Evolutionary conservation across 768 basidiomycete species (phyloP).

Genomic region (Mycena belliarum): DNA sequence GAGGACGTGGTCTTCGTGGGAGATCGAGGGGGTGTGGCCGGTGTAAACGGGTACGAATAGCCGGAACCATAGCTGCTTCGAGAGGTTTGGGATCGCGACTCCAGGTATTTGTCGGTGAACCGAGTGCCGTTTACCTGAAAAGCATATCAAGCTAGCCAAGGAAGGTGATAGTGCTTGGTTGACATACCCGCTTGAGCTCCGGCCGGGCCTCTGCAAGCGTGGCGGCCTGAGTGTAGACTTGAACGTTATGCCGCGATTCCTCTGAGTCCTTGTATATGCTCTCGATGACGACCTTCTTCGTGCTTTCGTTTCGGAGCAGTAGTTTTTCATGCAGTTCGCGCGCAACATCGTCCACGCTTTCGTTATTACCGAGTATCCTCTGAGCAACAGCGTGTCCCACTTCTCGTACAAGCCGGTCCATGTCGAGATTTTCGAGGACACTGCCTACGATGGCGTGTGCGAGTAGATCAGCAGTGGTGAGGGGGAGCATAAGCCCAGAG

Average conservation of each 20-base stretch:
- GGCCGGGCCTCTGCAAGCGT: constrained; percentile 74
- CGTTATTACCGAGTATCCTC: constrained; percentile 88
- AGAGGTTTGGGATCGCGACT: constrained; percentile 60
- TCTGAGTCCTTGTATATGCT: constrained; percentile 93
- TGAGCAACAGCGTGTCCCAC: constrained; percentile 93
- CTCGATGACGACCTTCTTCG: constrained; percentile 94
- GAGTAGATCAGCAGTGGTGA: constrained; percentile 92
- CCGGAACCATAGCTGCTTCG: constrained; percentile 56
- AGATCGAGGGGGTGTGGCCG: constrained; percentile 43
- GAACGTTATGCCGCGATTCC: constrained; percentile 88
- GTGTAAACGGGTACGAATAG: constrained; percentile 42
- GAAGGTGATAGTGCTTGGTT: background rate
- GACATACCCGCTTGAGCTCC: constrained; percentile 72
- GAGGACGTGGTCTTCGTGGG: constrained; percentile 35
- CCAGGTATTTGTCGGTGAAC: constrained; percentile 95
- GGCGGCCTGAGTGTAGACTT: constrained; percentile 75
- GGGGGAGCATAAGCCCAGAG: constrained; percentile 92
- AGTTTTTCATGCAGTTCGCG: constrained; percentile 91
- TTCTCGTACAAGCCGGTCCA: constrained; percentile 94
- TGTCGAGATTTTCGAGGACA: constrained; percentile 96
- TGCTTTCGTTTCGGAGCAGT: constrained; percentile 90
- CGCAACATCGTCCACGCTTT: constrained; percentile 96
- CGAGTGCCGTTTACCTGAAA: constrained; percentile 88
- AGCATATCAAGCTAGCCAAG: constrained; percentile 15
- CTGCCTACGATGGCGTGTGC: constrained; percentile 96